Evolutionary conservation across 2,329 filamentous ascomycete genomes (phyloP).

Genomic region (Talaromyces sp.): DNA sequence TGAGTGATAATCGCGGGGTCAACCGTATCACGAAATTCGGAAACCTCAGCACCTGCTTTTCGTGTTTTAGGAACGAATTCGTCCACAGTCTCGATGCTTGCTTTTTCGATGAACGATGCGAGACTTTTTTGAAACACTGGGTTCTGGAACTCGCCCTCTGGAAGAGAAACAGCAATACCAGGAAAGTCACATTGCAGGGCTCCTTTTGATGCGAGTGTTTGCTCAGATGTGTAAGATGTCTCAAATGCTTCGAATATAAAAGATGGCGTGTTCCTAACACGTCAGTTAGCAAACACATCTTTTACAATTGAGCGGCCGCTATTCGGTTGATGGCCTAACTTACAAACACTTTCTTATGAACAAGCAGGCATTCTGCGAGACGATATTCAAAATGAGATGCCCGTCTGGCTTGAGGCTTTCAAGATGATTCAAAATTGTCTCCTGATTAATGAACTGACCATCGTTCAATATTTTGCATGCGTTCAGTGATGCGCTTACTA

Average conservation of each 20-base stretch:
- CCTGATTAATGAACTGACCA: conserved; percentile 13
- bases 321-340: conserved; percentile 13
- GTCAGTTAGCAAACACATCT: neutral
- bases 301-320: too few species aligned
- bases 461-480: conserved; percentile 13
- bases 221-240: conserved; percentile 47
- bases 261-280: conserved; percentile 11
- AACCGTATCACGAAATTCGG: conserved; percentile 55
- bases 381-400: conserved; percentile 39
- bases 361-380: conserved; percentile 45
- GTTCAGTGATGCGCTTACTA: conserved; percentile 6
- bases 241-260: conserved; percentile 58
- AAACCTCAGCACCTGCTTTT: conserved; percentile 19
- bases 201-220: conserved; percentile 46
- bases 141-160: conserved; percentile 29
- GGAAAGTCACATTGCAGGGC: conserved; percentile 58
- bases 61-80: neutral
- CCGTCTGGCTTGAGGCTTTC: conserved; percentile 18
- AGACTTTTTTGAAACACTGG: neutral
- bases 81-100: neutral
- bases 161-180: conserved; percentile 45
- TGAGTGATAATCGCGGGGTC: conserved; percentile 54
- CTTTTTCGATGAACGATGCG: neutral
- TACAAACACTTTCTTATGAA: conserved; percentile 23
- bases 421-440: conserved; percentile 12